Evolutionary conservation across 2,329 filamentous ascomycete genomes (phyloP).

Genomic region (Epicoccum nigrum): DNA sequence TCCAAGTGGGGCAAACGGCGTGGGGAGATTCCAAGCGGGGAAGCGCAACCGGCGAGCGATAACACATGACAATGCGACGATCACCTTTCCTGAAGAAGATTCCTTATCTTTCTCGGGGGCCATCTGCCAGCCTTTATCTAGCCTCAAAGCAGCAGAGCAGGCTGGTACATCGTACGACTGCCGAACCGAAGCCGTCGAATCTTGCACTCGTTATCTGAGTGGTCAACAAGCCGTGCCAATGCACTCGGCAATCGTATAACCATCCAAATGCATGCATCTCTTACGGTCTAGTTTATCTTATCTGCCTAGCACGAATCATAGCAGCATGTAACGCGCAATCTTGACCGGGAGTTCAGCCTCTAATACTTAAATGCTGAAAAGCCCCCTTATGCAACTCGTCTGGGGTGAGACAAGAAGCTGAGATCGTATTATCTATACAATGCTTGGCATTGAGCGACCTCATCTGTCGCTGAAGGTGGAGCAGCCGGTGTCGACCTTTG

Average conservation of each 20-base stretch:
- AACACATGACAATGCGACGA: too few relatives aligned
- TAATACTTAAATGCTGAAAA: conserved; percentile 6
- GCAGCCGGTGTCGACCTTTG: conserved; percentile 55
- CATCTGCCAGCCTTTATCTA: neutral
- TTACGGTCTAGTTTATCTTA: conserved; percentile 16
- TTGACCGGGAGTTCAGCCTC: conserved; percentile 1
- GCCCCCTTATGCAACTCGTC: neutral
- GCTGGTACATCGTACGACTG: neutral
- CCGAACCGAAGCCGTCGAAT: conserved; percentile 4
- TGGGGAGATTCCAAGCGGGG: too few relatives aligned
- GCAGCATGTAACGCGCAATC: conserved; percentile 6
- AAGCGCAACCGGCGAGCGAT: too few relatives aligned
- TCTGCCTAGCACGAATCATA: conserved; percentile 12
- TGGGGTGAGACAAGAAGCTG: neutral
- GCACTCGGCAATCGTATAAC: neutral
- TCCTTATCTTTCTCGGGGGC: too few relatives aligned
- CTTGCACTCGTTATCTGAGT: conserved; percentile 10
- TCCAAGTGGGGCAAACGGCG: too few relatives aligned
- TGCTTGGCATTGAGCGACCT: conserved; percentile 47
- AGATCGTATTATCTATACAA: conserved; percentile 8
- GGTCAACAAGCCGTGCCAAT: conserved; percentile 1
- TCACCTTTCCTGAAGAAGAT: too few relatives aligned
- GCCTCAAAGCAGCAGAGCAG: neutral
- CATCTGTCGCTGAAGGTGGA: conserved; percentile 50
- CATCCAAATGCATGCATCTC: conserved; percentile 3